phyloP scores from a whole-genome alignment of 2,329 filamentous ascomycete species.

The Blastomyces emzantsi region DNA sequence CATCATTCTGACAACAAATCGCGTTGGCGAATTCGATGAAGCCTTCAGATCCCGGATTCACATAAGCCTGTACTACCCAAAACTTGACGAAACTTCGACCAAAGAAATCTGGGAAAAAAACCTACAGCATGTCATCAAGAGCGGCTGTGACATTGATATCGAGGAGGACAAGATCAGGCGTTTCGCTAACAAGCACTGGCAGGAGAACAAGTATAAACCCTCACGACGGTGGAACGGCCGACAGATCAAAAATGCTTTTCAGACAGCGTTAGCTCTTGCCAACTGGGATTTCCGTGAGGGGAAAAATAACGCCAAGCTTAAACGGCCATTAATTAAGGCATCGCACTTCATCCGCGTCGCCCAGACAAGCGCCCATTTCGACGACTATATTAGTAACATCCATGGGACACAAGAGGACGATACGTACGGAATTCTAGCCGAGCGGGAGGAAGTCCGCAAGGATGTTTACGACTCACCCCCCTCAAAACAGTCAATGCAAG shows the following conservation, averaged over 20 bases:
- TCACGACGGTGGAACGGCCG: constrained; percentile 28
- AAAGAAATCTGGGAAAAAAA: constrained; percentile 21
- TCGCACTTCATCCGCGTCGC: constrained; percentile 1
- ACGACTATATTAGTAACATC: constrained; percentile 8
- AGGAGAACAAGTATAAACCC: constrained; percentile 12
- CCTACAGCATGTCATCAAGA: constrained; percentile 14
- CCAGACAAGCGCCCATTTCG: constrained; percentile 7
- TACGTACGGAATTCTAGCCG: constrained; percentile 2
- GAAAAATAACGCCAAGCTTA: background rate
- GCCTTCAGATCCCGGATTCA: constrained; percentile 45
- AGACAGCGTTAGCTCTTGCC: constrained; percentile 28
- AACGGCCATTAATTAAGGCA: background rate
- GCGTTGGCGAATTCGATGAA: constrained; percentile 42
- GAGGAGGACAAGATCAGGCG: constrained; percentile 14
- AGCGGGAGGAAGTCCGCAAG: constrained; percentile 2
- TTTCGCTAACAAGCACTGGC: constrained; percentile 15
- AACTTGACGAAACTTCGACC: constrained; percentile 16
- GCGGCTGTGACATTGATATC: constrained; percentile 10
- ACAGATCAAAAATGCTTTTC: constrained; percentile 32
- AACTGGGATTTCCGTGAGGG: constrained; percentile 17
- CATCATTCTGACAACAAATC: constrained; percentile 45
- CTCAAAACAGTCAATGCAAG: background rate
- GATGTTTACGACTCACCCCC: background rate
- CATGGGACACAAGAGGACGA: constrained; percentile 5
- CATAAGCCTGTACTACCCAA: constrained; percentile 36